These are phyloP conservation scores for Herpetomonas tarakana DNA, from an alignment of 208 protist genomes.

Conservation along the genomic window DNA sequence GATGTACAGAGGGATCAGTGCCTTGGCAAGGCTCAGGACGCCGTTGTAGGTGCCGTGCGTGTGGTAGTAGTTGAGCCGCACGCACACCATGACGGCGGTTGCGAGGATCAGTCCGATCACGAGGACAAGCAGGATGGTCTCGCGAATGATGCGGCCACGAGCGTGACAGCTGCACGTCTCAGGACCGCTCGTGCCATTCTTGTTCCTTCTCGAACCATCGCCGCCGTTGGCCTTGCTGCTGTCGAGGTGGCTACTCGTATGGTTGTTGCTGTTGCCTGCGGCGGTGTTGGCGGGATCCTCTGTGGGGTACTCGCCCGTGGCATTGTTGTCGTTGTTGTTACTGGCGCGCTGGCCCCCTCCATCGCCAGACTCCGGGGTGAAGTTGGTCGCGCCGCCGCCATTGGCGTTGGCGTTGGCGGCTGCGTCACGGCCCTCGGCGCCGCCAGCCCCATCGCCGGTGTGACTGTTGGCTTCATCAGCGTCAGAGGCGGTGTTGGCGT, in stretches of 20 bases:
- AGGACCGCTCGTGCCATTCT: not conserved
- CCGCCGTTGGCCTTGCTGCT: not conserved
- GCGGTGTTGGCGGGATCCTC: not conserved
- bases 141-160: slow-evolving; percentile 4
- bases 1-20: slow-evolving; percentile 64
- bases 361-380: not conserved
- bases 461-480: slow-evolving; percentile 9
- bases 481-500: slow-evolving; percentile 2
- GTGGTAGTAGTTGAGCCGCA: slow-evolving; percentile 55
- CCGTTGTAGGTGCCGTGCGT: slow-evolving; percentile 20
- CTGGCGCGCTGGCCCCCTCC: not conserved
- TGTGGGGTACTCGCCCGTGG: slow-evolving; percentile 1
- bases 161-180: not conserved
- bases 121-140: slow-evolving; percentile 13
- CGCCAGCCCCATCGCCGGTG: not conserved
- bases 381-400: not conserved
- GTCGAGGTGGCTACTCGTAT: not conserved
- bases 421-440: not conserved
- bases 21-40: slow-evolving; percentile 22
- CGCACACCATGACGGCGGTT: slow-evolving; percentile 42
- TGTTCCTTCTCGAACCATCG: not conserved
- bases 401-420: slow-evolving; percentile 1
- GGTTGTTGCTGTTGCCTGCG: not conserved
- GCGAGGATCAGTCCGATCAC: slow-evolving; percentile 33
- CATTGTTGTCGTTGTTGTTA: not conserved